Base-by-base conservation (phyloP, 1,284 basidiomycete genomes). In the Cystobasidium pallidum region DNA sequence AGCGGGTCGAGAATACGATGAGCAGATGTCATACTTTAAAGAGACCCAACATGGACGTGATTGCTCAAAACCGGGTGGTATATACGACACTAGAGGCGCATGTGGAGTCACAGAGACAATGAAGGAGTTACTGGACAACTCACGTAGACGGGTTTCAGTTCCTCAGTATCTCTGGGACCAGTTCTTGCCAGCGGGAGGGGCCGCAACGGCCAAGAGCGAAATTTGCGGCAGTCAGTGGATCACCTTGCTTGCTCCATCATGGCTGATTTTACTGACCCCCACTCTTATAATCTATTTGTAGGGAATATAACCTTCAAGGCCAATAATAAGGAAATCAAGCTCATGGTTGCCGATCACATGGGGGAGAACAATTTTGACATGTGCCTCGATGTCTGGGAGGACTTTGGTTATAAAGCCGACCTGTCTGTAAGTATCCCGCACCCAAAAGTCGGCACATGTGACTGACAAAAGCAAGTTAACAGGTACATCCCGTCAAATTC, bases 281-380 rank as follows among this genome's bases (percentile, higher is more conserved):
- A n/a, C n/a, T n/a, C 36, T 6, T 39, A 24, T 24, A 11, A 28
- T 19, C 21, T 2, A 15, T 34, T 21, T 6, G n/a, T 32, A 57
- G 54, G 32, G 32, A 57, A 28, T 34, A n/a, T 57, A 13, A 57
- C 54, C 54, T 34, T 57, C 54, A 34, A 57, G 26, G n/a, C 54
- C 15, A 57, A 36, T 21, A 36, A 6, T n/a, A 57, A 57, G 32
- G 54, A 32, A 17, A 36, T 57, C 32, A 32, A 34, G 26, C 30
- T 57, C 15, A 57, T 57, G n/a, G 54, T n/a, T n/a, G 54, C 54
- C 11, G 54, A 57, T n/a, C 54, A 57, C 21, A 57, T 57, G 54
- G 6, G 1, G 10, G 54, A 57, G 15, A 36, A 57, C 30, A 57
- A 57, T 19, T 57, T 57, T 36, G 54, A 57, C 28, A 57, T 36